Evolutionary conservation across 108 stramenopile species (phyloP).

Genomic region (Phaeodactylum tricornutum): DNA sequence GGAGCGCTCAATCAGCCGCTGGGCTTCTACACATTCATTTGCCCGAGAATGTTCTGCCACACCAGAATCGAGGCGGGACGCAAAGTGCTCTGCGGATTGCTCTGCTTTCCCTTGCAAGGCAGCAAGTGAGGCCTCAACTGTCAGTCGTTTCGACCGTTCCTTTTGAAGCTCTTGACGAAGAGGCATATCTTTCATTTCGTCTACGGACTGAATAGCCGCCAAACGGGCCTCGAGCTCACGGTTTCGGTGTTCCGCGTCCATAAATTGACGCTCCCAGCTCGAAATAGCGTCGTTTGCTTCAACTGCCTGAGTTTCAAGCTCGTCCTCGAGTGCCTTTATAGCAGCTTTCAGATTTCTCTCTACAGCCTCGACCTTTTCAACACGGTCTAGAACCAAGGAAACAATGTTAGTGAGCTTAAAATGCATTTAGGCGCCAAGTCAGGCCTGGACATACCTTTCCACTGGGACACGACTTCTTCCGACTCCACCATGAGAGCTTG

Average conservation of each 20-base stretch:
- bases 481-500: slow-evolving; percentile 31
- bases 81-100: background rate
- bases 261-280: slow-evolving; percentile 52
- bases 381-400: background rate
- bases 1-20: background rate
- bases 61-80: background rate
- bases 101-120: background rate
- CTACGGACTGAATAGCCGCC: background rate
- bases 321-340: slow-evolving; percentile 30
- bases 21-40: background rate
- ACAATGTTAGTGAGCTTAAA: too few relatives aligned
- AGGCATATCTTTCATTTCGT: background rate
- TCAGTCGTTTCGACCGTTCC: slow-evolving; percentile 1
- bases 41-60: background rate
- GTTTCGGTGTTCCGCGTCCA: background rate
- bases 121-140: slow-evolving; percentile 5
- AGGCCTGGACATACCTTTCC: slow-evolving; percentile 54
- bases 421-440: too few relatives aligned
- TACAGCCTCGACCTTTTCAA: background rate
- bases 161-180: background rate
- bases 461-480: slow-evolving; percentile 42
- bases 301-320: slow-evolving; percentile 25
- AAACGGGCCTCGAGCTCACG: background rate
- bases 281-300: slow-evolving; percentile 53
- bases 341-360: too few relatives aligned